These are phyloP conservation scores for Arctium lappa DNA, from an alignment of 129 eudicot species.

Conservation along the genomic window DNA sequence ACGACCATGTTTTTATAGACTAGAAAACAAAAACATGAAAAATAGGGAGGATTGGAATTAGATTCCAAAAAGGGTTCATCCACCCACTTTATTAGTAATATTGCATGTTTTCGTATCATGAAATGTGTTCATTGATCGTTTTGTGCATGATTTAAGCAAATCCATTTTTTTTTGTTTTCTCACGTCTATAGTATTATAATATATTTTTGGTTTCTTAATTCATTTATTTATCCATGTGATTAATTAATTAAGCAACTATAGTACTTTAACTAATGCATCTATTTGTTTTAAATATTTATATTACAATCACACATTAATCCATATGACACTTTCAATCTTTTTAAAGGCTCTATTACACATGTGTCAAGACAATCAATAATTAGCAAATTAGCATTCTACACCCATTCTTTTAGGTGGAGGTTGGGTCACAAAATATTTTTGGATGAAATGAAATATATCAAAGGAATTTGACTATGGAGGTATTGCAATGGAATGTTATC, in stretches of 20 bases:
- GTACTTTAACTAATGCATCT: background rate
- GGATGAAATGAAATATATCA: too few species aligned
- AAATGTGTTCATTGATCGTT: background rate
- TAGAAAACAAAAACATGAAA: background rate
- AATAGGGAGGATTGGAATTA: too few species aligned
- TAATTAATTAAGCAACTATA: background rate
- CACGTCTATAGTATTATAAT: background rate
- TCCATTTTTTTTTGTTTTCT: background rate
- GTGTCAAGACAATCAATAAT: too few species aligned
- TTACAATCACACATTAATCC: background rate
- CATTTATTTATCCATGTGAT: background rate
- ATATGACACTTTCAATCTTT: too few species aligned
- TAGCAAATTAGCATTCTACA: too few species aligned
- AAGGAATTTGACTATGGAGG: too few species aligned
- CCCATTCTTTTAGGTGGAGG: too few species aligned
- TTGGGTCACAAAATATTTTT: too few species aligned
- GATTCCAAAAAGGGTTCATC: background rate
- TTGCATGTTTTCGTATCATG: background rate
- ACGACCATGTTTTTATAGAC: slow-evolving; percentile 18
- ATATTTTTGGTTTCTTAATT: background rate
- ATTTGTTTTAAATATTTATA: too few species aligned
- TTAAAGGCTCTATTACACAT: too few species aligned
- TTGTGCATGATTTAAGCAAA: background rate
- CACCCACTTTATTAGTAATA: background rate
- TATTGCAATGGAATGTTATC: too few species aligned